Base-by-base conservation (phyloP, 345 rosid genomes). In the Kernera saxatilis region DNA sequence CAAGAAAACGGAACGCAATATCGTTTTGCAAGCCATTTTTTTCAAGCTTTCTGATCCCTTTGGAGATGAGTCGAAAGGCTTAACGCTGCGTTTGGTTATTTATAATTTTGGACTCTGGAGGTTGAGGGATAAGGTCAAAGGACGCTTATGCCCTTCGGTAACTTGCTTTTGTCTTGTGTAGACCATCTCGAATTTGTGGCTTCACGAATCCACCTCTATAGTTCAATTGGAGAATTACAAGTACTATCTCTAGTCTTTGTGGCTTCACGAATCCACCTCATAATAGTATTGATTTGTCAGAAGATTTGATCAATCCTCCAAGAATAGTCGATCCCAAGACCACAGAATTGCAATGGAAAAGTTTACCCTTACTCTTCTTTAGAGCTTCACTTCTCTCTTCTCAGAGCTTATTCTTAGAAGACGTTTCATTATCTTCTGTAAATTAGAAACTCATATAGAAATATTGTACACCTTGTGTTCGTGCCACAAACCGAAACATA, bases 21-120 rank as follows among this genome's bases (percentile, higher is more conserved):
- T 82, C n/a, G 84, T 78, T 80, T 85, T 82, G 85, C 87, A 83
- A 69, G 91, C 98, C 97, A 93, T 93, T 56, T 14, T 69, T 22
- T 29, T 30, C 25, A 33, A 66, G 37, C 40, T 41, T 36, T 36
- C n/a, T n/a, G n/a, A n/a, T 2, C 7, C 5, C 2, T 63, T 58
- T 19, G 23, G 45, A 33, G 62, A 36, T 23, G 61, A 53, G 22
- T 26, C 23, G 17, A 8, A 46, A 44, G 14, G 9, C 15, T 12
- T 26, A 11, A 17, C 45, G 27, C 56, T 45, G 70, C 69, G 74
- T 73, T 56, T 55, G 5, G 45, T 62, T 61, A 2, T 59, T 57
- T 53, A 59, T 75, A 50, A 52, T 25, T 1, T 6, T 18, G 1
- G 53, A 55, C 23, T 15, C 11, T 45, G 10, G 44, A 44, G 2